Evolutionary conservation across 2,329 filamentous ascomycete genomes (phyloP).

Genomic region (Ramularia endophylla): DNA sequence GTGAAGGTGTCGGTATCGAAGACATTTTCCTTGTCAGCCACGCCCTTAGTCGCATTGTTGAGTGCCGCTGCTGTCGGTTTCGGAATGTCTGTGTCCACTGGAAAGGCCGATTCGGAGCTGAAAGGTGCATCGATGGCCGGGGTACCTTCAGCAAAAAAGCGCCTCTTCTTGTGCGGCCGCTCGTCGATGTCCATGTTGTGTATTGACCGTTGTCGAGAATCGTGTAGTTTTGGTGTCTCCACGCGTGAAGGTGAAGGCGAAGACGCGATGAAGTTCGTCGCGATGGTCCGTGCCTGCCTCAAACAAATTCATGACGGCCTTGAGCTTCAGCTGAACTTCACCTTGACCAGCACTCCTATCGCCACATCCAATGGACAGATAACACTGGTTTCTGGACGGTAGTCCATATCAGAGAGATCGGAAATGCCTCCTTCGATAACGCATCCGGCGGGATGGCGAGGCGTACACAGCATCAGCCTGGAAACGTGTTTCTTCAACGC

Average conservation of each 20-base stretch:
- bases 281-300: neutral
- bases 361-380: too few species aligned
- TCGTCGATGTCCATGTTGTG: conserved; percentile 39
- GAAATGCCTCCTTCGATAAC: neutral
- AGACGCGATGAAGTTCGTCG: conserved; percentile 2
- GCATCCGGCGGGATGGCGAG: neutral
- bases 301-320: too few species aligned
- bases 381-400: conserved; percentile 5
- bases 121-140: conserved; percentile 23
- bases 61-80: conserved; percentile 17
- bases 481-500: neutral
- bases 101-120: conserved; percentile 27
- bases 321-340: too few species aligned
- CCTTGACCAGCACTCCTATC: too few species aligned
- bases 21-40: conserved; percentile 22
- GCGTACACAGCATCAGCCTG: neutral
- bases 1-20: conserved; percentile 53
- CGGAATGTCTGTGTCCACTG: conserved; percentile 29
- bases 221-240: conserved; percentile 4
- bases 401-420: conserved; percentile 1
- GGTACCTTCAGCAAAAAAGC: conserved; percentile 55
- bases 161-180: conserved; percentile 55
- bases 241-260: too few species aligned
- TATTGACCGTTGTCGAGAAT: conserved; percentile 1
- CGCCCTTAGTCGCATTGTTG: conserved; percentile 7